These are phyloP conservation scores for Crithidia expoeki DNA, from an alignment of 208 protist genomes.

Conservation along the genomic window DNA sequence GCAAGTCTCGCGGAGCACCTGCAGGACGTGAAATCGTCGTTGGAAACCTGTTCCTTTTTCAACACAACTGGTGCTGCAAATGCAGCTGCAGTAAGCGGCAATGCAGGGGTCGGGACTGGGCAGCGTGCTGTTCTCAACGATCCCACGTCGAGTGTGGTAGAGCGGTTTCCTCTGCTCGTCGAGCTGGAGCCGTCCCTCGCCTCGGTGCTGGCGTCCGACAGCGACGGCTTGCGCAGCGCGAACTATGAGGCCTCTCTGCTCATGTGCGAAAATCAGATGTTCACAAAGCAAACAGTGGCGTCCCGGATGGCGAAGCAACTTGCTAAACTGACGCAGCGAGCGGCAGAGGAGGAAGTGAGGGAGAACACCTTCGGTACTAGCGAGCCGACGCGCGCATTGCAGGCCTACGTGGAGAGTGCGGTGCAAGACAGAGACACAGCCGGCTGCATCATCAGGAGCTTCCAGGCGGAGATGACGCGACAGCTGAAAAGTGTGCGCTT, in stretches of 20 bases:
- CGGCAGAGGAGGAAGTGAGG: not conserved
- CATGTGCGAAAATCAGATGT: conserved; percentile 19
- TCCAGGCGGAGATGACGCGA: conserved; percentile 34
- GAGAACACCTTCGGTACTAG: conserved; percentile 8
- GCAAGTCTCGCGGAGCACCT: conserved; percentile 8
- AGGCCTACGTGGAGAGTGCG: conserved; percentile 14
- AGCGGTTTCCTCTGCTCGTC: conserved; percentile 16
- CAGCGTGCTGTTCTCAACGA: not conserved
- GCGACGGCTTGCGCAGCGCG: not conserved
- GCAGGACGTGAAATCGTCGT: not conserved
- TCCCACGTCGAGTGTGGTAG: not conserved
- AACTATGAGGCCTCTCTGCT: conserved; percentile 14
- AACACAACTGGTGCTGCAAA: not conserved
- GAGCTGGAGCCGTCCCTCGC: conserved; percentile 29
- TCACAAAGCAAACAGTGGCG: conserved; percentile 7
- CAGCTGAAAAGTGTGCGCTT: conserved; percentile 28
- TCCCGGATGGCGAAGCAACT: conserved; percentile 23
- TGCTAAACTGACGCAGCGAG: conserved; percentile 16
- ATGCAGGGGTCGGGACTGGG: not conserved
- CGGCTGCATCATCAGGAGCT: conserved; percentile 14
- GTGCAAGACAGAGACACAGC: conserved; percentile 23
- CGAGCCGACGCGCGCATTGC: not conserved
- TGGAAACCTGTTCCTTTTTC: not conserved
- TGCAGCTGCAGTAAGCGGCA: not conserved
- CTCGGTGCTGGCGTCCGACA: not conserved